Evolutionary conservation across 257 asterid genomes (phyloP).

Genomic region (Echium plantagineum): DNA sequence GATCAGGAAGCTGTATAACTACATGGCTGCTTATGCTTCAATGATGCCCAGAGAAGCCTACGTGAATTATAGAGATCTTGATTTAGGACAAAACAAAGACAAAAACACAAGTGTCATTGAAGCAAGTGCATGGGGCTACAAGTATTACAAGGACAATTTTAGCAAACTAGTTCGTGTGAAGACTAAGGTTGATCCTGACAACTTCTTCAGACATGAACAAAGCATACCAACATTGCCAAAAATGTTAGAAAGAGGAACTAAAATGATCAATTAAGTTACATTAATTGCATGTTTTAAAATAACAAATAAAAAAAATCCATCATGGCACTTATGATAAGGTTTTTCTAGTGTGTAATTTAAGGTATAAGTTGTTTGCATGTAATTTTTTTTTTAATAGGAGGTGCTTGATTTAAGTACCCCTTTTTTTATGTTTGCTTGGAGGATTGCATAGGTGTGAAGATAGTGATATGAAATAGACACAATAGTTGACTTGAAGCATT

Average conservation of each 20-base stretch:
- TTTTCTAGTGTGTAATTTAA: no score
- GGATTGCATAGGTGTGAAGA: no score
- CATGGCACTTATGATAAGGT: no score
- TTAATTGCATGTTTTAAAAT: neutral
- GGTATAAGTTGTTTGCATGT: no score
- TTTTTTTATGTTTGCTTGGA: no score
- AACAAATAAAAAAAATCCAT: no score
- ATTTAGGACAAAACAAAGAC: constrained; percentile 6
- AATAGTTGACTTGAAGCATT: no score
- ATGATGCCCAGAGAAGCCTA: neutral
- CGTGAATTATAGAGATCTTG: constrained; percentile 11
- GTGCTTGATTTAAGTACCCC: no score
- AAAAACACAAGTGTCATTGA: neutral
- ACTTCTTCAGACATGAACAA: constrained; percentile 13
- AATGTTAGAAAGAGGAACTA: neutral
- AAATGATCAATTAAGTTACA: neutral
- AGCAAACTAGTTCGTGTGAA: neutral
- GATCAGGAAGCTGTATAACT: constrained; percentile 10
- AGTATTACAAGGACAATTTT: neutral
- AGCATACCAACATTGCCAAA: constrained; percentile 7
- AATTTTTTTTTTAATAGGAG: no score
- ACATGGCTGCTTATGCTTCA: constrained; percentile 8
- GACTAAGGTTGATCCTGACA: constrained; percentile 8
- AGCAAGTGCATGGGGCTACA: neutral
- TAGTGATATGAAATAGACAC: no score